Evolutionary conservation across 73 alveolate species (phyloP).

Genomic region (Tetrahymena elliotti): DNA sequence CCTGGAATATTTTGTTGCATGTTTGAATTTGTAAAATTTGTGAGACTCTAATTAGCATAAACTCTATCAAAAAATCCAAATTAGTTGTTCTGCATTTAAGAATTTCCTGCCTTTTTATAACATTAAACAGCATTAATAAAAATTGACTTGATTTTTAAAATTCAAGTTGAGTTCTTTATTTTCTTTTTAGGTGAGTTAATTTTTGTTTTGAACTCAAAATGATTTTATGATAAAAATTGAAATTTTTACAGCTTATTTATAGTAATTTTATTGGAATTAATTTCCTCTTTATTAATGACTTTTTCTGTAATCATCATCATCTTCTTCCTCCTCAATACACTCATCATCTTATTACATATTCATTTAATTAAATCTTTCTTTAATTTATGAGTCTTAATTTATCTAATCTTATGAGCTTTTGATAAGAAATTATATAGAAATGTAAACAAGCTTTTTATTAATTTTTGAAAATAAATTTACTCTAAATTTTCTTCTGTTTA

Average conservation of each 20-base stretch:
- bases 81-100: neutral
- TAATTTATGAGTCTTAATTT: neutral
- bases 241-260: neutral
- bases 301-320: neutral
- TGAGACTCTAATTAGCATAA: neutral
- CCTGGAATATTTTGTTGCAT: neutral
- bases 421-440: neutral
- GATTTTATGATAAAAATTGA: neutral
- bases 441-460: neutral
- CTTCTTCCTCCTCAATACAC: neutral
- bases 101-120: neutral
- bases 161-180: too few species aligned
- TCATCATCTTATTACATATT: neutral
- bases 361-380: neutral
- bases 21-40: neutral
- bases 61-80: neutral
- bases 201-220: too few species aligned
- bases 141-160: too few species aligned
- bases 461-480: neutral
- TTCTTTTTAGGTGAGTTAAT: neutral
- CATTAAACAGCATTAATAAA: neutral
- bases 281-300: neutral
- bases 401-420: neutral
- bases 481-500: neutral
- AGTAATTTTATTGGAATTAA: neutral